These are phyloP conservation scores for Babesia ovata DNA, from an alignment of 169 alveolate genomes.

Conservation along the genomic window DNA sequence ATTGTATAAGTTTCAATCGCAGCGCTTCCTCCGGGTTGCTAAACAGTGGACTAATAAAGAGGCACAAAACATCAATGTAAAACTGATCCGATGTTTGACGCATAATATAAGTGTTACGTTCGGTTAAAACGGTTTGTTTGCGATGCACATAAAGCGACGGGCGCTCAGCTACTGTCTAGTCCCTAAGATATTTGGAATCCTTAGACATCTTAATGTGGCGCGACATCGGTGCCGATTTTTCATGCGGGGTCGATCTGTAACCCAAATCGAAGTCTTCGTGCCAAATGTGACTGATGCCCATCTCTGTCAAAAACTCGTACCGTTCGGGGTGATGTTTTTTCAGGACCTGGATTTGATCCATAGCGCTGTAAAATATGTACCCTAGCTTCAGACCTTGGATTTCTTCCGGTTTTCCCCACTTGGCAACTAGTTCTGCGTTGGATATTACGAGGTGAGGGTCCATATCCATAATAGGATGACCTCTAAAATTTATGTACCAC, in stretches of 20 bases:
- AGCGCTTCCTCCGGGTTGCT: constrained; percentile 44
- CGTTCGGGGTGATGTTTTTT: constrained; percentile 56
- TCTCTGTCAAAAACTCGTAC: constrained; percentile 44
- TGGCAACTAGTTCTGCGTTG: constrained; percentile 55
- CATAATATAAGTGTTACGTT: background rate
- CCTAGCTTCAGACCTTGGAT: constrained; percentile 73
- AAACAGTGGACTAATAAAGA: constrained; percentile 46
- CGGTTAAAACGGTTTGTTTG: background rate
- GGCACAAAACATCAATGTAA: constrained; percentile 32
- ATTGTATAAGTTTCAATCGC: constrained; percentile 23
- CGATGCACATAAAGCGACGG: background rate
- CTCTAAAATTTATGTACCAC: constrained; percentile 61
- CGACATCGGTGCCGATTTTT: background rate
- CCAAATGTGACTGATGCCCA: constrained; percentile 35
- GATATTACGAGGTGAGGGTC: constrained; percentile 63
- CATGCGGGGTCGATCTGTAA: constrained; percentile 59
- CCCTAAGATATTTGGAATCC: constrained; percentile 44
- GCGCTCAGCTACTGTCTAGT: background rate
- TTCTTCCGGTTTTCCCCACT: constrained; percentile 74
- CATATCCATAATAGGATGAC: constrained; percentile 32
- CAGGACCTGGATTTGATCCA: constrained; percentile 64
- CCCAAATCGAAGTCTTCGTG: constrained; percentile 43
- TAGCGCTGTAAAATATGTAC: constrained; percentile 55
- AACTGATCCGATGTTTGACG: constrained; percentile 11
- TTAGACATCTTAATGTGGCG: constrained; percentile 18